Conservation (phyloP, 2,329 filamentous ascomycete genomes). For the Decorospora gaudefroyi region DNA sequence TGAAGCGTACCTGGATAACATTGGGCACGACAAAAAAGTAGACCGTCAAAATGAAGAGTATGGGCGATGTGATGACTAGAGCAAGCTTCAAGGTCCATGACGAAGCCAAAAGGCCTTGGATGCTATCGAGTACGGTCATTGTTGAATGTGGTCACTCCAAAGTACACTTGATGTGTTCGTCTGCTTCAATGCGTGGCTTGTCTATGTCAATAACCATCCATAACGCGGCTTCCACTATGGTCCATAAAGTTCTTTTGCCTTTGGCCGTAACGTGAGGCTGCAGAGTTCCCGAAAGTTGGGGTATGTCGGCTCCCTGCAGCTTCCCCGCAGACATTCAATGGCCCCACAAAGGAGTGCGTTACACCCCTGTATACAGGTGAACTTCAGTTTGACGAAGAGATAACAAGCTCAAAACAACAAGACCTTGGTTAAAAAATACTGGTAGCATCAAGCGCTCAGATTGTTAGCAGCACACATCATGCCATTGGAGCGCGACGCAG, state of each 20-base stretch:
- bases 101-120: slow-evolving; percentile 3
- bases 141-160: neutral
- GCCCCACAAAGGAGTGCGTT: slow-evolving; percentile 7
- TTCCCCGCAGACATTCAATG: slow-evolving; percentile 14
- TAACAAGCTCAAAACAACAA: neutral
- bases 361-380: neutral
- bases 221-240: no score
- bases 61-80: slow-evolving; percentile 19
- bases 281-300: slow-evolving; percentile 1
- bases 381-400: no score
- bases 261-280: neutral
- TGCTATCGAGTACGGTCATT: slow-evolving; percentile 18
- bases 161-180: no score
- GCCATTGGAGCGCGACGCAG: slow-evolving; percentile 26
- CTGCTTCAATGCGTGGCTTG: no score
- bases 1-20: slow-evolving; percentile 30
- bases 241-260: no score
- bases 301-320: slow-evolving; percentile 1
- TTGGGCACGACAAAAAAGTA: slow-evolving; percentile 42
- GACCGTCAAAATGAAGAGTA: slow-evolving; percentile 27
- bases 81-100: slow-evolving; percentile 19
- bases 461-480: slow-evolving; percentile 17
- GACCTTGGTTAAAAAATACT: neutral
- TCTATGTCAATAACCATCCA: neutral
- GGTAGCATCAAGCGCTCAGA: neutral